Percentiles rank a stretch among this genome's conserved stretches.
These are phyloP conservation scores for Ophiocordyceps robertsii DNA, from an alignment of 2,329 filamentous ascomycete species.

Conservation along the genomic window DNA sequence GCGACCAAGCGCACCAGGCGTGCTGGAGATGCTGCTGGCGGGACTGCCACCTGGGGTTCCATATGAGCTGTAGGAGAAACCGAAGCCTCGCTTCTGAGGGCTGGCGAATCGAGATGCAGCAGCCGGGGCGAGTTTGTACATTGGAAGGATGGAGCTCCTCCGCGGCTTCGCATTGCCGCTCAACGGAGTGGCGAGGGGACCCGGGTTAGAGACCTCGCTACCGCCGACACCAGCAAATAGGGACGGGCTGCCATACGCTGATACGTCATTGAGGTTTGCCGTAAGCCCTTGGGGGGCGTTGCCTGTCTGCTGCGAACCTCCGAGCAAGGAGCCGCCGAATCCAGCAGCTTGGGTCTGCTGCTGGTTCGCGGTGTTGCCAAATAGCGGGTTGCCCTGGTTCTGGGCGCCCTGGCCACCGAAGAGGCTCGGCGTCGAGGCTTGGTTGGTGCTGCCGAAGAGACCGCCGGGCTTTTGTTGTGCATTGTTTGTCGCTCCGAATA, in stretches of 20 bases:
- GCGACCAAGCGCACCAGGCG: constrained; percentile 52
- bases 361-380: constrained; percentile 31
- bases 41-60: constrained; percentile 63
- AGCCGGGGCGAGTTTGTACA: constrained; percentile 75
- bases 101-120: constrained; percentile 70
- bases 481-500: constrained; percentile 33
- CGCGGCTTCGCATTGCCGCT: constrained; percentile 62
- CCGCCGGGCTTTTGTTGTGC: constrained; percentile 27
- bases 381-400: constrained; percentile 27
- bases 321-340: constrained; percentile 44
- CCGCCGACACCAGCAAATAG: constrained; percentile 64
- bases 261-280: constrained; percentile 68
- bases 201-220: constrained; percentile 56
- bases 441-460: constrained; percentile 37
- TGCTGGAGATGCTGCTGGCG: constrained; percentile 49
- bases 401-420: constrained; percentile 39
- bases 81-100: constrained; percentile 76
- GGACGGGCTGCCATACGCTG: constrained; percentile 79
- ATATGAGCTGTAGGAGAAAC: constrained; percentile 87
- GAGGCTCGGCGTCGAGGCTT: constrained; percentile 31
- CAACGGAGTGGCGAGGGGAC: constrained; percentile 83
- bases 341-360: constrained; percentile 33
- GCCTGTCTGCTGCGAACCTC: constrained; percentile 33
- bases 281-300: constrained; percentile 54
- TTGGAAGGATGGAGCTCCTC: constrained; percentile 66